Conservation (phyloP, 192 early-diverging fungal species). For the Haplosporangium gracile region DNA sequence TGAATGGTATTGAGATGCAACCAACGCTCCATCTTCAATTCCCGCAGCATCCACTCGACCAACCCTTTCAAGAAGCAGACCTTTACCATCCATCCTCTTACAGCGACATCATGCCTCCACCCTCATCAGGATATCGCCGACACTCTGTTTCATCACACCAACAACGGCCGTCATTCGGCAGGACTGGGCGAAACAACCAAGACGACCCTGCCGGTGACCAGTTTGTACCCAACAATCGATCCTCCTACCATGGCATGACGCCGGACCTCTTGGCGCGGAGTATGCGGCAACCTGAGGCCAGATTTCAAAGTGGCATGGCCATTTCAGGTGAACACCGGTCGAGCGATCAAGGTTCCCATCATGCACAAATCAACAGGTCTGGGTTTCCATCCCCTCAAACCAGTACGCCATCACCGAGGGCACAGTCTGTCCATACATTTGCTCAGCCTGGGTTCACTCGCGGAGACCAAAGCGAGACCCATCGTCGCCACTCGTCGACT, state of each 20-base stretch:
- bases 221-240: conserved; percentile 36
- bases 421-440: conserved; percentile 13
- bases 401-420: conserved; percentile 35
- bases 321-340: not conserved
- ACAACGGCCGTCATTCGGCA: conserved; percentile 10
- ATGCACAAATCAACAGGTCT: conserved; percentile 23
- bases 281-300: conserved; percentile 22
- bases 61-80: conserved; percentile 10
- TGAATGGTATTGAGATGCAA: conserved; percentile 51
- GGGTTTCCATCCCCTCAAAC: conserved; percentile 48
- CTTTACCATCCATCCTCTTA: conserved; percentile 3
- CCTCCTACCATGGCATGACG: conserved; percentile 28
- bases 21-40: conserved; percentile 52
- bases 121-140: conserved; percentile 40
- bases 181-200: conserved; percentile 22
- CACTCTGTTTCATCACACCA: conserved; percentile 44
- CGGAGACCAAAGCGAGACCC: conserved; percentile 12
- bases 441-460: conserved; percentile 29
- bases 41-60: conserved; percentile 48
- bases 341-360: conserved; percentile 4
- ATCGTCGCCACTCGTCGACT: conserved; percentile 27
- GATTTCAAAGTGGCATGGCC: conserved; percentile 23
- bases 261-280: conserved; percentile 34
- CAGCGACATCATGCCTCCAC: conserved; percentile 50
- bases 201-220: conserved; percentile 44